These are phyloP conservation scores for Eucalyptus cladocalyx DNA, from an alignment of 345 rosid species.

Conservation along the genomic window DNA sequence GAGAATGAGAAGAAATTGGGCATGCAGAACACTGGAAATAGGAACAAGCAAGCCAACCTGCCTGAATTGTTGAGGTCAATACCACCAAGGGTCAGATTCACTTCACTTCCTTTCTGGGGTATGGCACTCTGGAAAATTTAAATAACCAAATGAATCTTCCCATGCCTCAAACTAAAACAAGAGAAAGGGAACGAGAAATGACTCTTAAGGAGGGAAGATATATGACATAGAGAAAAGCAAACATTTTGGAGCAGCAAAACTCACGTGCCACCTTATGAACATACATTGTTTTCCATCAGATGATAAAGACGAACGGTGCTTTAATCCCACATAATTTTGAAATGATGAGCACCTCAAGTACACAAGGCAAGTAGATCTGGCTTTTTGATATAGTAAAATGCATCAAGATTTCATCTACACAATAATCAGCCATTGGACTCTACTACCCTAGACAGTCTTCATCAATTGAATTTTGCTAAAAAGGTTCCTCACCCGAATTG, in stretches of 20 bases:
- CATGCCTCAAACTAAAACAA: not conserved
- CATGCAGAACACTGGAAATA: not conserved
- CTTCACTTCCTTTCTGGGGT: conserved; percentile 60
- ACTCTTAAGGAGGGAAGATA: not conserved
- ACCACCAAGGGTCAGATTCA: conserved; percentile 69
- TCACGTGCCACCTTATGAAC: not conserved
- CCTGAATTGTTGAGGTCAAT: conserved; percentile 99
- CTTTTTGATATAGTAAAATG: not conserved
- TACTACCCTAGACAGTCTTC: not conserved
- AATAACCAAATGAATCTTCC: not conserved
- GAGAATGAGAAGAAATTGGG: not conserved
- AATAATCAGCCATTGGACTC: not conserved
- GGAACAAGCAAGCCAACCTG: conserved; percentile 78
- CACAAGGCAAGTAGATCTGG: not conserved
- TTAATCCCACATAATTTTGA: not conserved
- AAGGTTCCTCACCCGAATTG: not conserved
- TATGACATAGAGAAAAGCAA: not conserved
- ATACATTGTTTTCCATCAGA: not conserved
- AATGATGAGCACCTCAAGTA: not conserved
- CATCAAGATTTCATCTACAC: not conserved
- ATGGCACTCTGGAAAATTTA: conserved; percentile 32
- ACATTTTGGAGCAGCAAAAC: not conserved
- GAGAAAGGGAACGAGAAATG: not conserved
- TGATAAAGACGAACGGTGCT: not conserved
- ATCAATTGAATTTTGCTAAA: not conserved